These are phyloP conservation scores for Ceratobasidium sp. DNA, from an alignment of 1,284 basidiomycete species.

Conservation along the genomic window DNA sequence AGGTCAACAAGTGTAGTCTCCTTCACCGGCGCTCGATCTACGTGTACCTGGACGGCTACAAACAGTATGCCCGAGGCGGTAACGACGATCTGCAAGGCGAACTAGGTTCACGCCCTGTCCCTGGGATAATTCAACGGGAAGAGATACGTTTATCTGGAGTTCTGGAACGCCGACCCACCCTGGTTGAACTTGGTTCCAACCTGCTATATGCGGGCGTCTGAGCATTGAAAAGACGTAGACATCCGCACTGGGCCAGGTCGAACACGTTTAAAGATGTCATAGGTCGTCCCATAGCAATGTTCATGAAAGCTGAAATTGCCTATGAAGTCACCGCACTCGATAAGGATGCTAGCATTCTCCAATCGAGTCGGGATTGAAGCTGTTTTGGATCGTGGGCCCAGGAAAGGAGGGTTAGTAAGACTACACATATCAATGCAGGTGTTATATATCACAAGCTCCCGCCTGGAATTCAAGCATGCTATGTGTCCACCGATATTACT, in stretches of 20 bases:
- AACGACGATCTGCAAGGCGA: constrained; percentile 8
- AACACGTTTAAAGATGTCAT: too few relatives aligned
- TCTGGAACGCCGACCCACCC: neutral
- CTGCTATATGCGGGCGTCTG: neutral
- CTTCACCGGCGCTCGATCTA: neutral
- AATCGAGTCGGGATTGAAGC: neutral
- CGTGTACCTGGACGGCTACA: neutral
- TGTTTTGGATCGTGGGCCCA: neutral
- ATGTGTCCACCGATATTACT: too few relatives aligned
- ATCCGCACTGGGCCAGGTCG: neutral
- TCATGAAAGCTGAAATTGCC: too few relatives aligned
- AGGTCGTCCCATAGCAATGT: too few relatives aligned
- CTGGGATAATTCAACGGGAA: neutral
- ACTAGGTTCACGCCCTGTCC: constrained; percentile 8
- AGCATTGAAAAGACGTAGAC: neutral
- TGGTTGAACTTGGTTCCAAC: neutral
- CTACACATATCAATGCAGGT: too few relatives aligned
- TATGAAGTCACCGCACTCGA: too few relatives aligned
- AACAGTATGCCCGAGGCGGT: constrained; percentile 5
- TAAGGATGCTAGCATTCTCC: too few relatives aligned
- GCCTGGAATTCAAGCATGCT: too few relatives aligned
- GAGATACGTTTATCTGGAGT: neutral
- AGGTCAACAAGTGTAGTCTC: neutral
- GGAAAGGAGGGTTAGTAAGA: neutral
- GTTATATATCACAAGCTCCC: too few relatives aligned